Conservation (phyloP, 228 moss, liverwort and hornwort genomes). For the Sphagnum fallax region DNA sequence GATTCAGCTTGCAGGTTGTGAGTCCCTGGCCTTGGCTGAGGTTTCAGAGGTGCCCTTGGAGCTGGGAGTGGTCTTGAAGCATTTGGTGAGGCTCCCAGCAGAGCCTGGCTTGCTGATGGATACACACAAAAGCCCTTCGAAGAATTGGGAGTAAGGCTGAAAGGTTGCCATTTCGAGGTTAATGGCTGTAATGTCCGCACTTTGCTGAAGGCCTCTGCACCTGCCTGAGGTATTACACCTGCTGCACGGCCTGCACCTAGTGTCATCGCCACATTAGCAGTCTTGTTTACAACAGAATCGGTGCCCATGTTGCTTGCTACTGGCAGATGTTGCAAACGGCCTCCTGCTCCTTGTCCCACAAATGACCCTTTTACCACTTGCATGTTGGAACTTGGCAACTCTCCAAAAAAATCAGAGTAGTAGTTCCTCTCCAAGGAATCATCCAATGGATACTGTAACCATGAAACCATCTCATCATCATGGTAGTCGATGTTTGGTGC, state of each 20-base stretch:
- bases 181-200: constrained; percentile 62
- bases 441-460: constrained; percentile 76
- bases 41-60: constrained; percentile 41
- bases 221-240: constrained; percentile 61
- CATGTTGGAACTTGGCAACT: constrained; percentile 42
- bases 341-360: constrained; percentile 18
- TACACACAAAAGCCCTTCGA: constrained; percentile 20
- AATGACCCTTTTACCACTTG: constrained; percentile 47
- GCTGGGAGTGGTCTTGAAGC: constrained; percentile 9
- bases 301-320: constrained; percentile 18
- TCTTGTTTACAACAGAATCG: constrained; percentile 16
- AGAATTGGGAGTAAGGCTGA: constrained; percentile 9
- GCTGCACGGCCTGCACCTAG: constrained; percentile 86
- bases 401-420: constrained; percentile 75
- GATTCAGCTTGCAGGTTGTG: constrained; percentile 12
- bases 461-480: constrained; percentile 75
- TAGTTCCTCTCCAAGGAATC: constrained; percentile 53
- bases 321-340: constrained; percentile 18
- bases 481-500: constrained; percentile 7
- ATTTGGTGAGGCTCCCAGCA: constrained; percentile 6
- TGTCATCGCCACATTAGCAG: constrained; percentile 62
- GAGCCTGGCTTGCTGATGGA: constrained; percentile 6
- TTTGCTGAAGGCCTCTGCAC: constrained; percentile 65
- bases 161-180: constrained; percentile 24
- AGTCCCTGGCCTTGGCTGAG: constrained; percentile 14